These are phyloP conservation scores for Puccinia horiana DNA, from an alignment of 1,284 basidiomycete genomes.

Conservation along the genomic window DNA sequence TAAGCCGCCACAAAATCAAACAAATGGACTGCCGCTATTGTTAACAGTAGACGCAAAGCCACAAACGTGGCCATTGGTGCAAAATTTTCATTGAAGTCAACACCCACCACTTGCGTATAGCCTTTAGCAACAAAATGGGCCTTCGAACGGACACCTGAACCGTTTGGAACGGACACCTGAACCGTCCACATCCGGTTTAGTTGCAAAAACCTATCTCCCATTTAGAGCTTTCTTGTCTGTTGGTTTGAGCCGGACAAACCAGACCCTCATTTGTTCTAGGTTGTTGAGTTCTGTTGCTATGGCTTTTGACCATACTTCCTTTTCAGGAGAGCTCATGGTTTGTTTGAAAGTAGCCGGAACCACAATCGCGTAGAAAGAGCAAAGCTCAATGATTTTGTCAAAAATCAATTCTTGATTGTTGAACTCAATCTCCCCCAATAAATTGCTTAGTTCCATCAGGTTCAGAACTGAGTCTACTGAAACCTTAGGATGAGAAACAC, in stretches of 20 bases:
- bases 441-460: not conserved
- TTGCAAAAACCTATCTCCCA: not conserved
- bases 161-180: not conserved
- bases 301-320: not conserved
- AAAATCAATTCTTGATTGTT: not conserved
- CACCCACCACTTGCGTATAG: not conserved
- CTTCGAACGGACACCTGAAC: too few relatives aligned
- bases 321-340: not conserved
- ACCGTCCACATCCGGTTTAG: not conserved
- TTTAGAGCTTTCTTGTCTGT: not conserved
- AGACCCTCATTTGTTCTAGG: not conserved
- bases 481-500: not conserved
- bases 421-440: not conserved
- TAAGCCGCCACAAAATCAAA: too few relatives aligned
- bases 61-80: constrained; percentile 3
- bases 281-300: not conserved
- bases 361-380: not conserved
- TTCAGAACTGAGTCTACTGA: not conserved
- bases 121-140: not conserved
- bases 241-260: not conserved
- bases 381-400: not conserved
- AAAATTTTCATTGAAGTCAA: not conserved
- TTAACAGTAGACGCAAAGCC: too few relatives aligned
- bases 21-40: too few relatives aligned
- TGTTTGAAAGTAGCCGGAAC: constrained; percentile 3